These are phyloP conservation scores for Thalassiosira allenii DNA, from an alignment of 352 stramenopile genomes.

Conservation along the genomic window DNA sequence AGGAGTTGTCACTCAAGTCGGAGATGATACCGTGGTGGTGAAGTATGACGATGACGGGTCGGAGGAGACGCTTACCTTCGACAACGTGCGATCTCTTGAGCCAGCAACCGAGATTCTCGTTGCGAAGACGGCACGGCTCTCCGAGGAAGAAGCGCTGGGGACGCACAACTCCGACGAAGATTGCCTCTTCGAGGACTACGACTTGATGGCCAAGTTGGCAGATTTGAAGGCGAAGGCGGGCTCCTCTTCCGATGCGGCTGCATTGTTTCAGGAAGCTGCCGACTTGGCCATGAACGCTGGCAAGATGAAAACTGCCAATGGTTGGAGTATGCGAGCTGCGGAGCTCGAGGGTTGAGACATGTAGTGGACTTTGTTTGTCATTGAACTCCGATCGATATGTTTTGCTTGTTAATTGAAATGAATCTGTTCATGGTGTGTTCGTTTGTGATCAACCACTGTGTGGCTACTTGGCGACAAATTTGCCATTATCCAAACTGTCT, in stretches of 20 bases:
- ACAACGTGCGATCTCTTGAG: conserved; percentile 70
- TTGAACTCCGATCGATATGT: too few relatives aligned
- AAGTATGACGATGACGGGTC: conserved; percentile 82
- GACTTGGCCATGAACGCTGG: conserved; percentile 66
- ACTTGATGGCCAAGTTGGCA: conserved; percentile 75
- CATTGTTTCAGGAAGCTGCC: conserved; percentile 70
- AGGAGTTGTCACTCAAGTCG: conserved; percentile 60
- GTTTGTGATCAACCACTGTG: too few relatives aligned
- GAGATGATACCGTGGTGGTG: conserved; percentile 63
- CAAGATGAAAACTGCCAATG: conserved; percentile 80
- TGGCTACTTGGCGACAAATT: too few relatives aligned
- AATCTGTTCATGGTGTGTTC: too few relatives aligned
- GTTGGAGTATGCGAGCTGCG: conserved; percentile 73
- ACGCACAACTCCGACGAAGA: conserved; percentile 70
- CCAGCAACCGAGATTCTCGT: conserved; percentile 37
- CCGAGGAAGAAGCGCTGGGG: conserved; percentile 75
- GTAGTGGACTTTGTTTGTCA: too few relatives aligned
- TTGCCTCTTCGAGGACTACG: conserved; percentile 68
- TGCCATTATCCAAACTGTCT: too few relatives aligned
- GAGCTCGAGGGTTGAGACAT: conserved; percentile 50
- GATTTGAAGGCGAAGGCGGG: conserved; percentile 63
- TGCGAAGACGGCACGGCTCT: conserved; percentile 45
- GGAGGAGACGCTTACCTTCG: conserved; percentile 57
- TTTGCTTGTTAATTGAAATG: too few relatives aligned
- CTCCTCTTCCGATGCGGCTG: conserved; percentile 42